phyloP scores from a whole-genome alignment of 1,139 yeast genomes.

The Geotrichum fermentans region DNA sequence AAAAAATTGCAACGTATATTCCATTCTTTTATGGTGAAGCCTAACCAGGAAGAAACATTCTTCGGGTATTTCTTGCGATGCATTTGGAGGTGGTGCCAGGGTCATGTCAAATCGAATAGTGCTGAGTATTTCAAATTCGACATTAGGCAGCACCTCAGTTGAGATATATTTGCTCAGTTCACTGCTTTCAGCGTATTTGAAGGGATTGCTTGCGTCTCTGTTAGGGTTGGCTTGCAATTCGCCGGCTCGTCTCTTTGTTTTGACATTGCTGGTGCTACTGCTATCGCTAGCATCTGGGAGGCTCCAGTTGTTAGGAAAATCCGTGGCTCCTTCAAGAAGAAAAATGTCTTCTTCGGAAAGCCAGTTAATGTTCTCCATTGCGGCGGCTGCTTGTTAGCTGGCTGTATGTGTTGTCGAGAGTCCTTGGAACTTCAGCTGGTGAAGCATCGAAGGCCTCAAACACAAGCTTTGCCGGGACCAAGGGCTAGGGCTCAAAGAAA shows the following conservation, averaged over 20 bases:
- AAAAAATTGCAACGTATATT: conserved; percentile 53
- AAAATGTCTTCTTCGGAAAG: conserved; percentile 9
- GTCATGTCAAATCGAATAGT: conserved; percentile 71
- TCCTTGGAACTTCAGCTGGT: too few species aligned
- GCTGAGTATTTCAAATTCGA: conserved; percentile 51
- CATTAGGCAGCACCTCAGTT: conserved; percentile 6
- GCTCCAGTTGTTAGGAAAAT: conserved; percentile 9
- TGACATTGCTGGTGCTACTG: neutral
- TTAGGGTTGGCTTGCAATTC: neutral
- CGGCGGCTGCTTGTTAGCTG: neutral
- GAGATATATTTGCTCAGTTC: conserved; percentile 8
- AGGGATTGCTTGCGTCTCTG: neutral
- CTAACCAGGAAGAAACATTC: conserved; percentile 49
- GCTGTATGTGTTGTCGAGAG: too few species aligned
- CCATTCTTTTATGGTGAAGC: conserved; percentile 59
- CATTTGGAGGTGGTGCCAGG: conserved; percentile 32
- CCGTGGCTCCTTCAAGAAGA: conserved; percentile 8
- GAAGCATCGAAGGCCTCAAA: too few species aligned
- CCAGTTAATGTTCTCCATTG: conserved; percentile 1
- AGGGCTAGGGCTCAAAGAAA: too few species aligned
- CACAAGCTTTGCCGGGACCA: too few species aligned
- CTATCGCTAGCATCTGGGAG: neutral
- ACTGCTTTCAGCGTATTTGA: conserved; percentile 5
- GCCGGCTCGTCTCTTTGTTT: too few species aligned
- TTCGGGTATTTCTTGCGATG: conserved; percentile 14